Evolutionary conservation across 1,284 basidiomycete species (phyloP), one percentile per base, ranked within the genome.

Genomic region (Inonotus hispidus): DNA sequence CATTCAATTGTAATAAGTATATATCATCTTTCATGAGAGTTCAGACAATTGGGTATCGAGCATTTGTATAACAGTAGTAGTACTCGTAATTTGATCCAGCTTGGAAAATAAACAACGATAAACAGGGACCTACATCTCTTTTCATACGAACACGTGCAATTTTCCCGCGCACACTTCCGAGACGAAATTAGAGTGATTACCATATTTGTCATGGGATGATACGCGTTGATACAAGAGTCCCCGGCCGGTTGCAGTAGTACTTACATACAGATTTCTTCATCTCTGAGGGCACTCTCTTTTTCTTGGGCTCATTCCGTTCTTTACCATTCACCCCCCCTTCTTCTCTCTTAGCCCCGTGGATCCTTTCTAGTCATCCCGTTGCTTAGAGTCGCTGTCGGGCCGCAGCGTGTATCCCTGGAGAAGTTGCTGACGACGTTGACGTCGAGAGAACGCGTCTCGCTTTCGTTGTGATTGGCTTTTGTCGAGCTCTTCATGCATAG

Each of bases 1-100:
- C 71, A 72, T 86, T 64, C 77, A 77, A 68, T 68, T 82, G 27
- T 52, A 35, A n/a, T 13, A 11, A 3, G 21, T 52, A 14, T 43
- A 43, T n/a, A 21, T 7, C 16, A 4, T 43, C 19, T 43, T n/a
- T 1, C 6, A 7, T 1, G 16, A 43, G 16, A 43, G 7, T 7
- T 14, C 7, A 21, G n/a, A 43, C 1, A 21, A 11, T 43, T 13
- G 41, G 41, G 2, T 14, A 16, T 43, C 16, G 41, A 43, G 16
- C 46, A 49, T 21, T 14, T 49, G 46, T 49, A 49, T 21, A 49
- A 25, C 23, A n/a, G 23, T 21, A 25, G 13, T 23, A 7, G 14
- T 19, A 21, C 23, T 21, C 7, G 21, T 25, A 21, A 7, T 49
- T 25, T 49, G 10, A 10, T 1, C 10, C 13, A 19, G 8, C 13